Percentiles rank a stretch among this genome's conserved stretches.
Conservation (phyloP, 148 eudicot genomes). For the Rhododendron ferrugineum region DNA sequence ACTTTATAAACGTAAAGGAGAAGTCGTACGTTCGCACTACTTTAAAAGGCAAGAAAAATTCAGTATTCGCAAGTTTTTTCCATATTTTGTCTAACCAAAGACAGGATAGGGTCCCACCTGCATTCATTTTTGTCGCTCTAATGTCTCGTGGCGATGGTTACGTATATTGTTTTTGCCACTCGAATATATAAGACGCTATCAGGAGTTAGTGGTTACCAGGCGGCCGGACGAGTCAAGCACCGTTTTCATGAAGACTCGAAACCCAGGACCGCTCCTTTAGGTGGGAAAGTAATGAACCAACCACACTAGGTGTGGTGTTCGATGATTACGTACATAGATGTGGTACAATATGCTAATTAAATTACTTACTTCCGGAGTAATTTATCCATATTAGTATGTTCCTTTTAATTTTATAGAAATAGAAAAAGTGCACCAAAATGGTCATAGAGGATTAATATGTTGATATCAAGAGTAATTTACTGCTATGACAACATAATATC, state of each 20-base stretch:
- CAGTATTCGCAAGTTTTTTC: not conserved
- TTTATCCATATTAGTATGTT: no score
- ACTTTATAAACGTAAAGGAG: not conserved
- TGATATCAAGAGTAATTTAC: not conserved
- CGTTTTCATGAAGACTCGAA: no score
- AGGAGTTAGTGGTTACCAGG: no score
- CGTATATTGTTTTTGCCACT: no score
- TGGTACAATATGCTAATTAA: not conserved
- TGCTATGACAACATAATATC: not conserved
- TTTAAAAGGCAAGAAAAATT: not conserved
- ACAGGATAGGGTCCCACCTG: not conserved
- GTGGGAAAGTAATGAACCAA: not conserved
- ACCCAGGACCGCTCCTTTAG: no score
- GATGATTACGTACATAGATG: not conserved
- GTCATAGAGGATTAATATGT: not conserved
- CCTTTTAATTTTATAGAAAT: no score
- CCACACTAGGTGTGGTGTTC: no score
- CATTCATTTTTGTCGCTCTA: not conserved
- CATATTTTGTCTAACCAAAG: not conserved
- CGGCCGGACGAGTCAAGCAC: no score
- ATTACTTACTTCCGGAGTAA: not conserved
- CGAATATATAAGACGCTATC: no score
- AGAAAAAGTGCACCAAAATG: not conserved
- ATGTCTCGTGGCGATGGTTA: not conserved
- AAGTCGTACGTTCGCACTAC: not conserved